Evolutionary conservation across 2,329 filamentous ascomycete genomes (phyloP), one percentile per base, ranked within the genome.

Genomic region (Colletotrichum tropicicola): DNA sequence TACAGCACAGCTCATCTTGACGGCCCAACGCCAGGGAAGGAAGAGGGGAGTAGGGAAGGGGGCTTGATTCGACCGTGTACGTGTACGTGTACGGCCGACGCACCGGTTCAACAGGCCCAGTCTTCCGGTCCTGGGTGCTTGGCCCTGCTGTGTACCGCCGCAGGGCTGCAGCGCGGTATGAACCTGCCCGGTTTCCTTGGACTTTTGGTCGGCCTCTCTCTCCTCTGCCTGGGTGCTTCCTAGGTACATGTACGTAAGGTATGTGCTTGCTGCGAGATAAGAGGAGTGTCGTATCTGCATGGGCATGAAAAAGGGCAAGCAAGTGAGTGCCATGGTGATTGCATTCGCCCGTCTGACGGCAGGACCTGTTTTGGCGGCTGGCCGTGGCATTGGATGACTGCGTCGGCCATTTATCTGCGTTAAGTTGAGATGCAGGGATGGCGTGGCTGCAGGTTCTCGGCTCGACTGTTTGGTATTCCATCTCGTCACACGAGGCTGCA

Each of bases 381-480:
- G n/a, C n/a, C n/a, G n/a, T n/a, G n/a, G 57, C 44, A 28, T 65
- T 19, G 21, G 30, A 62, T 56, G 49, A 51, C 49, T 49, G 44
- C 62, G 47, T 55, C 62, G 48, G 56, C 49, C 41, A 54, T 49
- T 54, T 60, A 48, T 13, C 57, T 55, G 17, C 49, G 5, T 61
- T 44, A 6, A 27, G 49, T 45, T 10, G 41, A 23, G 12, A 41
- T 30, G 41, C 47, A 64, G 55, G 60, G 55, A 47, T 59, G 13
- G 12, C n/a, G n/a, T 15, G 5, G 21, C 30, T 59, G 25, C 37
- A 59, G 5, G 27, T 39, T 21, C 17, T n/a, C 23, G 12, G n/a
- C n/a, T n/a, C n/a, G n/a, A n/a, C n/a, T n/a, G n/a, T n/a, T n/a
- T n/a, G n/a, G n/a, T n/a, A n/a, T n/a, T n/a, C n/a, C n/a, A n/a